Base-by-base conservation (phyloP, 2,329 filamentous ascomycete species). In the Xylaria sp. region DNA sequence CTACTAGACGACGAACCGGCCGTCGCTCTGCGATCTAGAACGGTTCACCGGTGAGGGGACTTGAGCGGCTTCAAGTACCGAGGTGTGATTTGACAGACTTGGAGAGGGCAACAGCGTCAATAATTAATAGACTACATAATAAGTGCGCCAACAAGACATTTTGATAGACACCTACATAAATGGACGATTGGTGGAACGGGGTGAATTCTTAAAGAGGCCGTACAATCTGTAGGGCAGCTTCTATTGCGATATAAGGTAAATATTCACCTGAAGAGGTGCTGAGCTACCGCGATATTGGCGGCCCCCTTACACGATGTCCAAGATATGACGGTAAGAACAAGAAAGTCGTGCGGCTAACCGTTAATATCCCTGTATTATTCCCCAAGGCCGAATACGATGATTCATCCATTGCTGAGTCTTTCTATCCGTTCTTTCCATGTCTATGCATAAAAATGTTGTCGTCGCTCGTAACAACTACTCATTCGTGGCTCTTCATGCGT, bases 21-120 rank as follows among this genome's bases (percentile, higher is more conserved):
- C 12, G 31, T 55, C 52, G 28, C 20, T 18, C 49, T 23, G 12
- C 15, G 33, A 48, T 67, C 65, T 64, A 64, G 65, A 67, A 49
- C 55, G 7, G 13, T 56, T 4, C 31, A 41, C 23, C 66, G 54
- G 55, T 64, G 54, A 59, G n/a, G 39, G 36, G 2, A 18, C 36
- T 48, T 28, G 18, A 39, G 31, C 15, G 18, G 15, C 2, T 48
- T 33, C 48, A 60, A 64, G 43, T 67, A 49, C 61, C 66, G 61
- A 64, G 54, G 48, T 60, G 48, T 41, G 31, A 49, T 64, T 28
- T 56, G 33, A 33, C 25, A 5, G 23, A 36, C 36, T 55, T 49
- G 8, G 46, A 20, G 2, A 20, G 46, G 12, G 59, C 33, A 9
- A 25, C 41, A 51, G 8, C n/a, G 15, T 31, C n/a, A 12, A 25